Conservation (phyloP, 2,329 filamentous ascomycete species). For the Raffaelea deltoideospora region DNA sequence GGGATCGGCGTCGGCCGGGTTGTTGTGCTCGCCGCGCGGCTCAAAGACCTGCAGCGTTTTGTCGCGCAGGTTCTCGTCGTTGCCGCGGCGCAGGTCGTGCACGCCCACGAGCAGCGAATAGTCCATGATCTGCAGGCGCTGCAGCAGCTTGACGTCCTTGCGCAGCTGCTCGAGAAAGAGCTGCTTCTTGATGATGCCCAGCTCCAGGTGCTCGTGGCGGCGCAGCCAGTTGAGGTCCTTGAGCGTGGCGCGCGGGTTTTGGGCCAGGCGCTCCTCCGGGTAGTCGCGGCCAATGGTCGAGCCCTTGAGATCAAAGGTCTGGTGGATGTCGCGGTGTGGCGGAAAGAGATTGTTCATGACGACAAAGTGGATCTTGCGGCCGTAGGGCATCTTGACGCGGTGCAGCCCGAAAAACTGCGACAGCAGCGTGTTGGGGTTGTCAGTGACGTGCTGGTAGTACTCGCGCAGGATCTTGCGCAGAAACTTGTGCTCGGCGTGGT, state of each 20-base stretch:
- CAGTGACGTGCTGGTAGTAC: slow-evolving; percentile 82
- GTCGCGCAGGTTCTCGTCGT: slow-evolving; percentile 80
- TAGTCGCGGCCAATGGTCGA: slow-evolving; percentile 90
- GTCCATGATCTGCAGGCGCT: slow-evolving; percentile 92
- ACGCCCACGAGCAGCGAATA: slow-evolving; percentile 93
- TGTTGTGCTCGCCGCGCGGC: slow-evolving; percentile 54
- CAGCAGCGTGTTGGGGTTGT: slow-evolving; percentile 91
- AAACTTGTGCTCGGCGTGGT: slow-evolving; percentile 86
- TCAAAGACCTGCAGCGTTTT: slow-evolving; percentile 93
- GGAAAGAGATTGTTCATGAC: slow-evolving; percentile 99
- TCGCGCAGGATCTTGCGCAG: slow-evolving; percentile 72
- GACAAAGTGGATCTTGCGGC: slow-evolving; percentile 96
- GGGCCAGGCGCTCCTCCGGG: slow-evolving; percentile 70
- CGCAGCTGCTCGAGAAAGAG: slow-evolving; percentile 82
- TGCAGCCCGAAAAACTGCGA: slow-evolving; percentile 97
- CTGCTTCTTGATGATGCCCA: slow-evolving; percentile 76
- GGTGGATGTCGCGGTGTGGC: slow-evolving; percentile 91
- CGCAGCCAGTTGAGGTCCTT: slow-evolving; percentile 97
- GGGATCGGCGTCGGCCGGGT: slow-evolving; percentile 37
- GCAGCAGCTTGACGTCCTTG: slow-evolving; percentile 71
- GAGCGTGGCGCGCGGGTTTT: slow-evolving; percentile 81
- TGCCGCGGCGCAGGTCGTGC: slow-evolving; percentile 78
- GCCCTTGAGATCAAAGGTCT: slow-evolving; percentile 92
- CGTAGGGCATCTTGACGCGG: slow-evolving; percentile 95
- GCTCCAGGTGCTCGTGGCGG: slow-evolving; percentile 68